phyloP scores from a whole-genome alignment of 805 yeast species.

The Clavispora fructus region DNA sequence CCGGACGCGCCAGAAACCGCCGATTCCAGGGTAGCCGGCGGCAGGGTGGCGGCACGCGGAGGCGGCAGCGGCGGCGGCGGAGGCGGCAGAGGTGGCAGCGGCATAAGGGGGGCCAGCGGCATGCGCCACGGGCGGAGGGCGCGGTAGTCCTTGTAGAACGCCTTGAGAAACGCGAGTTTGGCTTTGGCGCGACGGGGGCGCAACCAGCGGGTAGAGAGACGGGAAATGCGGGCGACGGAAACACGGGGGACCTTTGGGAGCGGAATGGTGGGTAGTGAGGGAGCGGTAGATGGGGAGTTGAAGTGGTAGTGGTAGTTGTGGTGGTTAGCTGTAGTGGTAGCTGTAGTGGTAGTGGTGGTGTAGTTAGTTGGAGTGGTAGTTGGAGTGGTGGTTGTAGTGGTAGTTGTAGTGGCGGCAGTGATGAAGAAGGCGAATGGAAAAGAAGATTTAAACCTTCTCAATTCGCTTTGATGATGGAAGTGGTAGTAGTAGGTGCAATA shows the following conservation, averaged over 20 bases:
- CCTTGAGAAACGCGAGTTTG: slow-evolving; percentile 21
- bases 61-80: not conserved
- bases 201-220: slow-evolving; percentile 5
- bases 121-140: slow-evolving; percentile 14
- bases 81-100: not conserved
- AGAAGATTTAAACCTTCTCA: too few species aligned
- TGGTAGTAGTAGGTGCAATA: too few species aligned
- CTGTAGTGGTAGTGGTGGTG: too few species aligned
- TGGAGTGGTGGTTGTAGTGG: too few species aligned
- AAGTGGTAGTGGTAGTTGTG: too few species aligned
- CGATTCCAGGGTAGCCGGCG: slow-evolving; percentile 1
- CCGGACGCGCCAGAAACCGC: not conserved
- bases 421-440: too few species aligned
- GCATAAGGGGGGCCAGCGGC: not conserved
- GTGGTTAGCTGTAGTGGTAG: too few species aligned
- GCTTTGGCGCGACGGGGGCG: slow-evolving; percentile 14
- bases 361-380: too few species aligned
- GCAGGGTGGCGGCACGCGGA: not conserved
- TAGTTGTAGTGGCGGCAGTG: too few species aligned
- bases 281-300: too few species aligned
- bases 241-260: slow-evolving; percentile 1
- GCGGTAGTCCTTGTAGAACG: slow-evolving; percentile 30
- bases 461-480: too few species aligned
- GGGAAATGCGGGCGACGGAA: slow-evolving; percentile 3
- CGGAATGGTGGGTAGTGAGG: not conserved